These are phyloP conservation scores for Aspergillus luchuensis DNA, from an alignment of 2,329 filamentous ascomycete species.

Conservation along the genomic window DNA sequence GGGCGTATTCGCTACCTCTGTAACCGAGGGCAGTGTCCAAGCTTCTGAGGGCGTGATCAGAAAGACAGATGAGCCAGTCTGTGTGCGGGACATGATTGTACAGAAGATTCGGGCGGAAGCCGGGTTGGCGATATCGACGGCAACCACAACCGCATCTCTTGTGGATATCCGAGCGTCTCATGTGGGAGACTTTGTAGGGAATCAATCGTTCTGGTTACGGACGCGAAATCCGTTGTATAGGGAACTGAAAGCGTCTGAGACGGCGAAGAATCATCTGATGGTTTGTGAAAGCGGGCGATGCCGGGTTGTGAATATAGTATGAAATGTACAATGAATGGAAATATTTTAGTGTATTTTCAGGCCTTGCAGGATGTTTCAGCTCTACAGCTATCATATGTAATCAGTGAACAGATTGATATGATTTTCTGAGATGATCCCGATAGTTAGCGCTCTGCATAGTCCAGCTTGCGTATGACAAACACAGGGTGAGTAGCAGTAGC, in stretches of 20 bases:
- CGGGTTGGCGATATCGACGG: slow-evolving; percentile 35
- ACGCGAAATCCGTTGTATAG: slow-evolving; percentile 40
- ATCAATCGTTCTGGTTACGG: slow-evolving; percentile 43
- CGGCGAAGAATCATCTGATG: slow-evolving; percentile 42
- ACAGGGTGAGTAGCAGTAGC: no score
- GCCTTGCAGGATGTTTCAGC: background rate
- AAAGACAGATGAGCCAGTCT: slow-evolving; percentile 26
- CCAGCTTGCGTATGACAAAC: no score
- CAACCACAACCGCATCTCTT: slow-evolving; percentile 35
- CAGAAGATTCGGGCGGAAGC: slow-evolving; percentile 39
- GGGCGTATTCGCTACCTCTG: slow-evolving; percentile 51
- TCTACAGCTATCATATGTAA: no score
- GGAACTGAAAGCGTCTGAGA: slow-evolving; percentile 36
- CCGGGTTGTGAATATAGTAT: slow-evolving; percentile 36
- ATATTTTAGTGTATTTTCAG: background rate
- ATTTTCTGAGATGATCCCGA: no score
- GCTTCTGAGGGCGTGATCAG: slow-evolving; percentile 20
- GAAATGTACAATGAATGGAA: slow-evolving; percentile 12
- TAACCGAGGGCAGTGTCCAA: slow-evolving; percentile 13
- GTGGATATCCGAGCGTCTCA: slow-evolving; percentile 41
- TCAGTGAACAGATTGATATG: no score
- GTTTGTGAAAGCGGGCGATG: slow-evolving; percentile 43
- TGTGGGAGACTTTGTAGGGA: slow-evolving; percentile 36
- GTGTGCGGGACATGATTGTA: slow-evolving; percentile 32
- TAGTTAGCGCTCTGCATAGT: no score